A percentile compares a stretch with the other conserved stretches of the same genome.
phyloP scores from a whole-genome alignment of 192 early-diverging fungal species.

The Phlyctochytrium planicorne region DNA sequence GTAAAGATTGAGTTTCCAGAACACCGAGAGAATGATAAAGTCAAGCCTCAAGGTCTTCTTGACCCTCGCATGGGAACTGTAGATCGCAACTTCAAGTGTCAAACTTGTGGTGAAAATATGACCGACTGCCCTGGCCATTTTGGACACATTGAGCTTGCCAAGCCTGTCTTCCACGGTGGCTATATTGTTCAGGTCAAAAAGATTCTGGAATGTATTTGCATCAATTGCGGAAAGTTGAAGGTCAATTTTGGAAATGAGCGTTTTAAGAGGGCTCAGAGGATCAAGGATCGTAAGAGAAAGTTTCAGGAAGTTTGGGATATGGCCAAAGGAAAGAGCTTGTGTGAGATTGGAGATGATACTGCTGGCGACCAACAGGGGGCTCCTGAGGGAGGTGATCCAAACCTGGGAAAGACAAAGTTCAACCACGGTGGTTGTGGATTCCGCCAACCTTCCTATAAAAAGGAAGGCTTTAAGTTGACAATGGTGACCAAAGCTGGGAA shows the following conservation, averaged over 20 bases:
- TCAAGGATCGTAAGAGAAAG: conserved; percentile 42
- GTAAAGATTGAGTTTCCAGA: conserved; percentile 91
- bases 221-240: conserved; percentile 90
- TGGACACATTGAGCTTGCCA: conserved; percentile 94
- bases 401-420: conserved; percentile 46
- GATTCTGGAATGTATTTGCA: conserved; percentile 95
- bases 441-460: conserved; percentile 78
- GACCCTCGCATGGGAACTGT: conserved; percentile 97
- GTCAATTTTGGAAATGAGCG: conserved; percentile 67
- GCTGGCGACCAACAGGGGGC: conserved; percentile 41
- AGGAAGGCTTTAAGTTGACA: conserved; percentile 66
- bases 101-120: conserved; percentile 94
- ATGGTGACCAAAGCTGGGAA: conserved; percentile 49
- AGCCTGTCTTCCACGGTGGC: conserved; percentile 94
- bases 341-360: conserved; percentile 71
- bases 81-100: conserved; percentile 95
- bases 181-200: conserved; percentile 95
- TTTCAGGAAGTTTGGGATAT: conserved; percentile 87
- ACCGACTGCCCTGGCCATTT: conserved; percentile 97
- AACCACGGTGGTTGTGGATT: conserved; percentile 84
- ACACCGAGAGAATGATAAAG: conserved; percentile 76
- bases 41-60: conserved; percentile 81
- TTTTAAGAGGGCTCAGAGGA: conserved; percentile 33
- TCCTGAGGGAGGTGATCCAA: conserved; percentile 27
- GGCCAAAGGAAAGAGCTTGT: conserved; percentile 78